A percentile compares a stretch with the other conserved stretches of the same genome.
Evolutionary conservation across 2,329 filamentous ascomycete species (phyloP).

Genomic region (Gnomoniopsis smithogilvyi): DNA sequence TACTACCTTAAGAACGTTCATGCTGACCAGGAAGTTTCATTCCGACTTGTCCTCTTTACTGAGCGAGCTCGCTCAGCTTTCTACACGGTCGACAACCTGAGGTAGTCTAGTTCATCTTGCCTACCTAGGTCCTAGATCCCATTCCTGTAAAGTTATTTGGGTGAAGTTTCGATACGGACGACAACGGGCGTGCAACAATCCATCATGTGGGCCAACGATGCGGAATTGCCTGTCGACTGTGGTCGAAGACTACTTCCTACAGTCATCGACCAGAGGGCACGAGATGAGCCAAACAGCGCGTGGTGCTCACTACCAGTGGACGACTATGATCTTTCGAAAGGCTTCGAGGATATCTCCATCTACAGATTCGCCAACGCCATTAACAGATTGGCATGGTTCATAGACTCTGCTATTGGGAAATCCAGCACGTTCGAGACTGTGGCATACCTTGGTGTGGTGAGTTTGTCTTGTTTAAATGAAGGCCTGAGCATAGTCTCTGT

Average conservation of each 20-base stretch:
- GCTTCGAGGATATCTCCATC: conserved; percentile 23
- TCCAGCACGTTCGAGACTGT: conserved; percentile 21
- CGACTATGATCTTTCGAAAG: conserved; percentile 22
- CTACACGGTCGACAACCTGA: too few species aligned
- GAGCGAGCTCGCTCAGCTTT: too few species aligned
- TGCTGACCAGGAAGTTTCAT: too few species aligned
- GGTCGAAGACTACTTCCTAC: conserved; percentile 19
- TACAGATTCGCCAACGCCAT: conserved; percentile 20
- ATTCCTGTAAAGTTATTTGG: neutral
- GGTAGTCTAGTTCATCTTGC: too few species aligned
- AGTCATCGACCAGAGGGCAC: conserved; percentile 20
- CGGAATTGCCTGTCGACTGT: conserved; percentile 1
- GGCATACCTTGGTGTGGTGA: conserved; percentile 19
- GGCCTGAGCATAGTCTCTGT: neutral
- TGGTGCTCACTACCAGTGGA: conserved; percentile 23
- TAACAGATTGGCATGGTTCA: conserved; percentile 22
- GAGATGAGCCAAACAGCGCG: conserved; percentile 15
- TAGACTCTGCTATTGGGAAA: conserved; percentile 17
- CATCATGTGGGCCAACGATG: neutral
- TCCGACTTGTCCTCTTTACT: too few species aligned
- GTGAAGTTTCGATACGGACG: neutral
- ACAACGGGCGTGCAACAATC: neutral
- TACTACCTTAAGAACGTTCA: too few species aligned
- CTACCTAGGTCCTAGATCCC: neutral
- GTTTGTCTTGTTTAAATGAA: neutral